Base-by-base conservation (phyloP, 2,329 filamentous ascomycete genomes). In the Alternaria solani region DNA sequence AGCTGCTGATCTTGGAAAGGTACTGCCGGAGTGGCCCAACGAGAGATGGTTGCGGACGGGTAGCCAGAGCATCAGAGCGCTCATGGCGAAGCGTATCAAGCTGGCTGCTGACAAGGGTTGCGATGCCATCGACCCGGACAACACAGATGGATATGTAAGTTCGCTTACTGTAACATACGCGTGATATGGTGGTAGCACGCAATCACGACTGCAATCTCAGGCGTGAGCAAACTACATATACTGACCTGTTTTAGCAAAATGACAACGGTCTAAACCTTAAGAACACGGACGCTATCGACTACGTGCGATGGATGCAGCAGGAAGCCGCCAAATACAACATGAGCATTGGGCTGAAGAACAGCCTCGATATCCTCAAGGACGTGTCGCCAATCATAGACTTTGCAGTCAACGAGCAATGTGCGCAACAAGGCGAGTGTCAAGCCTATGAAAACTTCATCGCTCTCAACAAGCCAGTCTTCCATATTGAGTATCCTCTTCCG, bases 351-450 rank as follows among this genome's bases (percentile, higher is more conserved):
- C 62, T 76, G 2, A 76, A 76, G 51, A 75, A 76, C 58, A 70
- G 69, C 48, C 43, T 74, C 14, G 69, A 72, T 51, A 76, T 75
- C 18, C 44, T 75, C 11, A 53, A 52, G 54, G 42, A 58, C n/a
- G 44, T 75, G 9, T 23, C 65, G 1, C 30, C 65, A 4, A 62
- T 65, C 53, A 51, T 75, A 38, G 69, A 73, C 55, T 75, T 75
- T 54, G 71, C 73, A 14, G 73, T 76, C 41, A 75, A 76, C 58
- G 74, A 76, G 52, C 66, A 76, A 55, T 76, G 74, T 54, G 72
- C 67, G 7, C 57, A 68, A 36, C 56, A 66, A 18, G 55, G 46
- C 46, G 74, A 74, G 61, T 75, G 73, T 49, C 47, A 38, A 18
- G 52, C 54, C 32, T 76, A 75, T 54, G 57, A 44, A 4, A 36